Evolutionary conservation across 1,284 basidiomycete species (phyloP), one percentile per base, ranked within the genome.

Genomic region (Trichosporon ovoides): DNA sequence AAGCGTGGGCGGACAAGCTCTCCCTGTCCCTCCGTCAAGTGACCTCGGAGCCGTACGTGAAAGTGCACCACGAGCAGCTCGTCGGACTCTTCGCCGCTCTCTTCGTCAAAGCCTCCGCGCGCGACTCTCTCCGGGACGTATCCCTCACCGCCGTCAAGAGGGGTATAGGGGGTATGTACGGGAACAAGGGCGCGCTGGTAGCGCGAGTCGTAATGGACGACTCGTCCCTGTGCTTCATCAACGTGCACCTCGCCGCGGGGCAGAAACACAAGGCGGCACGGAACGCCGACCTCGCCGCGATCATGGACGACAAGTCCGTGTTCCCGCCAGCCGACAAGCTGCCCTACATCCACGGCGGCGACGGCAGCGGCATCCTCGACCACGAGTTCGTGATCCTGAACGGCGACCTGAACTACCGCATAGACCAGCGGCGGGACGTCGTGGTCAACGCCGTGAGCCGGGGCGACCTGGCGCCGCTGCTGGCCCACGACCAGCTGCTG

Each of bases 151-250:
- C 86, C 0, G 82, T 97, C 63, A 98, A 98, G 78, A 81, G 76
- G 20, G 95, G 95, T 0, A 88, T 98, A 82, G 88, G 88, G 1
- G 91, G 91, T 6, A 81, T 87, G 60, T 97, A 95, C 72, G 95
- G 95, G 1, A 98, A 98, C 76, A 98, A 98, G 87, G 95, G 95
- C 14, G 93, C 88, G 0, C 93, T 98, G 59, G 84, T 96, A 16
- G 83, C 90, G 2, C 84, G 95, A n/a, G 83, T 97, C 60, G 84
- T 92, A 10, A 80, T 98, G 36, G 90, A 93, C 64, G 91, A 98
- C 77, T 88, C 91, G 1, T 93, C 90, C 0, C 76, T 98, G 24
- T 97, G 92, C 72, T 88, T 97, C 69, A 85, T 97, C 79, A 98
- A 98, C 77, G 91, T 91, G 66, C 95, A 98, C 80, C 81, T 98